Conservation (phyloP, 441 rosid species). For the Erodium texanum region DNA sequence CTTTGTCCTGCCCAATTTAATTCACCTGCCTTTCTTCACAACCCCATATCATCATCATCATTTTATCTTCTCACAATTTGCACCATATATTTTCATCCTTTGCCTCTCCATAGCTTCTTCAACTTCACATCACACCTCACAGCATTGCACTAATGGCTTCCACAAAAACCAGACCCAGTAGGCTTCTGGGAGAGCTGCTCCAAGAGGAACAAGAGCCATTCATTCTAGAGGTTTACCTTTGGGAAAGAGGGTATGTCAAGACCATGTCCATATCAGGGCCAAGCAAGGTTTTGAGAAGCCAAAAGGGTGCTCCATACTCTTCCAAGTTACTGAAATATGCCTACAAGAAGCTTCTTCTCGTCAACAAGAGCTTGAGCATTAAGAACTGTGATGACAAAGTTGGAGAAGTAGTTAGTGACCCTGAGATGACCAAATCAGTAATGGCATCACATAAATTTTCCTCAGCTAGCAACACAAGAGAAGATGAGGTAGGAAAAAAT, state of each 20-base stretch:
- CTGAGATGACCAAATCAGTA: neutral
- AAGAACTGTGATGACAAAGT: neutral
- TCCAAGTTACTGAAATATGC: neutral
- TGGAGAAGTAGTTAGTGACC: neutral
- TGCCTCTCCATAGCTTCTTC: slow-evolving; percentile 6
- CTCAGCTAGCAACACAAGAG: no score
- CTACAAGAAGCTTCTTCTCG: neutral
- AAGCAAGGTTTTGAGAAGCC: neutral
- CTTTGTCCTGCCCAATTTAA: neutral
- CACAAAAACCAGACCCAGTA: slow-evolving; percentile 17
- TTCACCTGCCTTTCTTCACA: neutral
- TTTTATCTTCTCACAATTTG: no score
- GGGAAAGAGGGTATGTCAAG: neutral
- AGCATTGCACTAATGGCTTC: slow-evolving; percentile 23
- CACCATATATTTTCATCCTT: neutral
- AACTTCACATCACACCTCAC: no score
- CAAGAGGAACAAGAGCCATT: neutral
- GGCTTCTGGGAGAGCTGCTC: slow-evolving; percentile 24
- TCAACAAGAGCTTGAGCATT: neutral
- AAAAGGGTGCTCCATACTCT: no score
- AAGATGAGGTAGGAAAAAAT: no score
- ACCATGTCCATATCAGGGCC: neutral
- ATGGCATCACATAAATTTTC: neutral
- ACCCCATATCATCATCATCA: no score
- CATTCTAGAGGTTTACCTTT: neutral